A percentile compares a stretch with the other conserved stretches of the same genome.
Evolutionary conservation across 495 filamentous ascomycete species (phyloP).

Genomic region (Penicillium goetzii): DNA sequence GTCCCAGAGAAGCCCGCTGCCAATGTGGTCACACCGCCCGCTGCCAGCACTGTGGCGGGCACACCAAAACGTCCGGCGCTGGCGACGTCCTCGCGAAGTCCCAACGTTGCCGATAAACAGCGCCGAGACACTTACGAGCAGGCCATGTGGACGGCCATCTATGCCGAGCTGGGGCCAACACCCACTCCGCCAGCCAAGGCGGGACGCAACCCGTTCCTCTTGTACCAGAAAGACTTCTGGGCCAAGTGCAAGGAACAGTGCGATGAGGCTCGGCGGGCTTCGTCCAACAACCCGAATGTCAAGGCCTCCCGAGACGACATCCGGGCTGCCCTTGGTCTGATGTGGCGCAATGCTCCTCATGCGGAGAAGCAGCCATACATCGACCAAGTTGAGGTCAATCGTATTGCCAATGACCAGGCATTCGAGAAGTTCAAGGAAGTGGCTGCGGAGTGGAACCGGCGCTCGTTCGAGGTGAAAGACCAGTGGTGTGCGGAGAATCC

Average conservation of each 20-base stretch:
- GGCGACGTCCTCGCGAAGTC: constrained; percentile 21
- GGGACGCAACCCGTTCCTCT: constrained; percentile 71
- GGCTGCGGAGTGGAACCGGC: constrained; percentile 70
- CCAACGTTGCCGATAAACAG: constrained; percentile 50
- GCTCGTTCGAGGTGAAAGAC: constrained; percentile 59
- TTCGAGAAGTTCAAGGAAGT: constrained; percentile 60
- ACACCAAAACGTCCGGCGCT: constrained; percentile 14
- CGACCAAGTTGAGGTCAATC: constrained; percentile 69
- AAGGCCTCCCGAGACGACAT: constrained; percentile 75
- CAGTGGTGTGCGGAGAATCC: constrained; percentile 68
- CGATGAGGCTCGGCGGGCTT: constrained; percentile 65
- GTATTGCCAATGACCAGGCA: constrained; percentile 60
- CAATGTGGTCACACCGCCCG: constrained; percentile 24
- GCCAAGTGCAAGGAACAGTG: constrained; percentile 71
- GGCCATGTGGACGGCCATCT: constrained; percentile 69
- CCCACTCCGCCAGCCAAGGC: constrained; percentile 70
- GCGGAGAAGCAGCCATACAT: constrained; percentile 75
- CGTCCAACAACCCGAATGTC: constrained; percentile 67
- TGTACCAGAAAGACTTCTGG: constrained; percentile 77
- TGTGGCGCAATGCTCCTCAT: constrained; percentile 79
- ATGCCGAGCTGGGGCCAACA: constrained; percentile 69
- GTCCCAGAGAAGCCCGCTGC: constrained; percentile 64
- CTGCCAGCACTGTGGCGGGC: constrained; percentile 13
- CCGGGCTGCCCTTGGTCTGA: constrained; percentile 75
- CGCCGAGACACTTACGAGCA: constrained; percentile 71